A percentile compares a stretch with the other conserved stretches of the same genome.
Conservation (phyloP, 768 basidiomycete species). For the Sporobolomyces pararoseus region DNA sequence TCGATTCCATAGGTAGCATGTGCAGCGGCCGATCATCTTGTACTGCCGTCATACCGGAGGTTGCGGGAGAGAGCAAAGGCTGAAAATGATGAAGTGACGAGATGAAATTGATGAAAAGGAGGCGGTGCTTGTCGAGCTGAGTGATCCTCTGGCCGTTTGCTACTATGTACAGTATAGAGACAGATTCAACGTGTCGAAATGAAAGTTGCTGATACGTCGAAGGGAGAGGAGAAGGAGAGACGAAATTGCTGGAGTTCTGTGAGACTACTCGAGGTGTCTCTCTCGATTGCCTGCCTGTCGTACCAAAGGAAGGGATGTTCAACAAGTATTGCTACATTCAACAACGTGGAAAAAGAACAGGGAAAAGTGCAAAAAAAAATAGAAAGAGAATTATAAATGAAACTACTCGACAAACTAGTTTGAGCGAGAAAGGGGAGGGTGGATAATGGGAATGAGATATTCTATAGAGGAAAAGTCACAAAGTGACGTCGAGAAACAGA, state of each 20-base stretch:
- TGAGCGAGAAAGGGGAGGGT: not conserved
- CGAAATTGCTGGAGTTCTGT: too few species aligned
- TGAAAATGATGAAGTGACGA: not conserved
- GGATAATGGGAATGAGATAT: not conserved
- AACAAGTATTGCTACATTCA: slow-evolving; percentile 2
- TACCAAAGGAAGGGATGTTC: not conserved
- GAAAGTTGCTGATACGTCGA: too few species aligned
- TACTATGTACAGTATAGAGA: too few species aligned
- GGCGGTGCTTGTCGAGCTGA: too few species aligned
- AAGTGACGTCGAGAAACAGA: not conserved
- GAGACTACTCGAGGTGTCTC: too few species aligned
- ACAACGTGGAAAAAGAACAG: too few species aligned
- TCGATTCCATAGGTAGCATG: not conserved
- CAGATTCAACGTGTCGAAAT: too few species aligned
- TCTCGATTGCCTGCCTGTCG: too few species aligned
- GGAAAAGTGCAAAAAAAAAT: not conserved
- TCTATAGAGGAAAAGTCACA: not conserved
- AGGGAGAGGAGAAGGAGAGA: too few species aligned
- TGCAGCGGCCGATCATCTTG: not conserved
- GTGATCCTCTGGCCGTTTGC: too few species aligned
- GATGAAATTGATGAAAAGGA: not conserved
- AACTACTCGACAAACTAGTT: not conserved
- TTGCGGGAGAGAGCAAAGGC: not conserved
- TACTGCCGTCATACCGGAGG: not conserved
- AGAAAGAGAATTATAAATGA: not conserved